Conservation (phyloP, 1,284 basidiomycete species). For the Phellopilus nigrolimitatus region DNA sequence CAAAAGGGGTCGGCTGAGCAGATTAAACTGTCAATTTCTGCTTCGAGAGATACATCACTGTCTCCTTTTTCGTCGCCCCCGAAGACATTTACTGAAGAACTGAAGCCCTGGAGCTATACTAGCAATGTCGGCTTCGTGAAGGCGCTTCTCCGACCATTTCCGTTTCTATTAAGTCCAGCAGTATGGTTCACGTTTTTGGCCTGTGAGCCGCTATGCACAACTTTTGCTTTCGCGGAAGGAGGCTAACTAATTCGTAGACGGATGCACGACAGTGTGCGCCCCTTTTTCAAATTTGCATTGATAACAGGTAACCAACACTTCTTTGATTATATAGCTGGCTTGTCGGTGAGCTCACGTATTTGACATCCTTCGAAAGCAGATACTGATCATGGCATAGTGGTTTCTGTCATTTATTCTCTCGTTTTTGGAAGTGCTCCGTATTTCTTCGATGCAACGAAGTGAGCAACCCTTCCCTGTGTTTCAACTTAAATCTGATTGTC, state of each 20-base stretch:
- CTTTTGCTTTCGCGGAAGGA: slow-evolving; percentile 32
- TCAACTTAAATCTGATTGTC: not conserved
- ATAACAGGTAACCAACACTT: not conserved
- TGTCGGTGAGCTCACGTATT: slow-evolving; percentile 35
- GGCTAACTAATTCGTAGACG: slow-evolving; percentile 36
- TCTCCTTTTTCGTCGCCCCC: not conserved
- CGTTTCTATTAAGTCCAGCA: slow-evolving; percentile 38
- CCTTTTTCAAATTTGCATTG: not conserved
- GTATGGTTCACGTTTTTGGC: slow-evolving; percentile 26
- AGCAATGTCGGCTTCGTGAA: slow-evolving; percentile 32
- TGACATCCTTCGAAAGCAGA: slow-evolving; percentile 38
- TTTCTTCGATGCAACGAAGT: slow-evolving; percentile 9
- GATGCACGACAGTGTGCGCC: slow-evolving; percentile 38
- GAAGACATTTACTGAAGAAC: slow-evolving; percentile 4
- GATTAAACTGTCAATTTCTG: too few relatives aligned
- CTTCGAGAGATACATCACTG: not conserved
- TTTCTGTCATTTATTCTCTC: slow-evolving; percentile 4
- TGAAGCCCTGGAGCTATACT: slow-evolving; percentile 6
- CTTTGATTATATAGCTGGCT: slow-evolving; percentile 39
- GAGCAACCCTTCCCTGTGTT: not conserved
- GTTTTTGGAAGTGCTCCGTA: slow-evolving; percentile 15
- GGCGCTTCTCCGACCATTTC: slow-evolving; percentile 36
- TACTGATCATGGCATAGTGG: slow-evolving; percentile 25
- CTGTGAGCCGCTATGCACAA: not conserved
- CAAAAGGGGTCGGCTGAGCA: not conserved